Conservation (phyloP, 805 yeast species). For the Hanseniaspora lachancei region DNA sequence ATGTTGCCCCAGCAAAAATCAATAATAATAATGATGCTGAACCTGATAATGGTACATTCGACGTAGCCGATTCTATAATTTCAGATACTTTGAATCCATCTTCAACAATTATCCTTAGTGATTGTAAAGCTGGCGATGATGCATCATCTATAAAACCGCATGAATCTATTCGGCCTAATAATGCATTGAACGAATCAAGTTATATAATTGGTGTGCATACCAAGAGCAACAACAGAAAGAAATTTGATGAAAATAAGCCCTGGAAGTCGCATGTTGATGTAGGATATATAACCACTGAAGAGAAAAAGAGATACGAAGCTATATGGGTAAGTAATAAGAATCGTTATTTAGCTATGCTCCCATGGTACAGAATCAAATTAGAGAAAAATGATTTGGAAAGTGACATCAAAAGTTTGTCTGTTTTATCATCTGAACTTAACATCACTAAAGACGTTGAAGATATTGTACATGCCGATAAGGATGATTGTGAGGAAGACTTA, state of each 20-base stretch:
- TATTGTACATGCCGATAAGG: constrained; percentile 18
- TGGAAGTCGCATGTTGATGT: constrained; percentile 76
- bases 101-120: neutral
- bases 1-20: neutral
- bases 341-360: constrained; percentile 33
- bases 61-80: neutral
- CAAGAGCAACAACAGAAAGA: constrained; percentile 22
- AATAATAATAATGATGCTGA: neutral
- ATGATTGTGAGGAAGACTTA: constrained; percentile 25
- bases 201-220: constrained; percentile 8
- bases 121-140: neutral
- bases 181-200: neutral
- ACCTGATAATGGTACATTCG: too few relatives aligned
- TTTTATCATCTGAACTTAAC: neutral
- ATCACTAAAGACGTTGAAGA: neutral
- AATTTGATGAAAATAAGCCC: constrained; percentile 78
- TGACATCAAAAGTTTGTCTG: neutral
- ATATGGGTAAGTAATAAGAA: constrained; percentile 87
- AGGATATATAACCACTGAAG: constrained; percentile 41
- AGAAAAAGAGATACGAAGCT: constrained; percentile 81
- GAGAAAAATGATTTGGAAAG: neutral
- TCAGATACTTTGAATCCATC: neutral
- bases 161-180: neutral
- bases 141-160: neutral
- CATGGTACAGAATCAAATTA: constrained; percentile 1